phyloP scores from a whole-genome alignment of 2,329 filamentous ascomycete species.

The Davidsoniella eucalypti region DNA sequence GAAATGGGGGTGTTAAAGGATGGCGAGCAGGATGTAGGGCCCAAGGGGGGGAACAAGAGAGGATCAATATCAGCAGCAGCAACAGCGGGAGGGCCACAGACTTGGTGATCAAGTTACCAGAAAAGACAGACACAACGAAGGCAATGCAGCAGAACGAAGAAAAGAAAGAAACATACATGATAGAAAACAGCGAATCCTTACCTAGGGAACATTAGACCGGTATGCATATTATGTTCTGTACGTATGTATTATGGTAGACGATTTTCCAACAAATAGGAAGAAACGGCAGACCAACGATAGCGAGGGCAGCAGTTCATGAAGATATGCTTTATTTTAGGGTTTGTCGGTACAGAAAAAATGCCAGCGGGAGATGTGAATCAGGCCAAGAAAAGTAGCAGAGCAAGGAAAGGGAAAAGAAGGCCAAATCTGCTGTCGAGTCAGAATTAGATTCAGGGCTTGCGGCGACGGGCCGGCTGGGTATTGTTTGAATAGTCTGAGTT shows the following conservation, averaged over 20 bases:
- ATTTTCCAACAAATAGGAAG: too few relatives aligned
- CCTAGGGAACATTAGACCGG: constrained; percentile 4
- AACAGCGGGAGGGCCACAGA: constrained; percentile 1
- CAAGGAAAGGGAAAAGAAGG: too few relatives aligned
- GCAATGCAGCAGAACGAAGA: neutral
- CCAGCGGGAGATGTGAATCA: neutral
- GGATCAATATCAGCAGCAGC: too few relatives aligned
- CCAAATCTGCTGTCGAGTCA: too few relatives aligned
- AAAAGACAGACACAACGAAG: neutral
- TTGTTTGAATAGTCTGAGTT: too few relatives aligned
- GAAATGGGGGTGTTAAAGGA: neutral
- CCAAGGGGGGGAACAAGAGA: too few relatives aligned
- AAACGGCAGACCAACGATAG: too few relatives aligned
- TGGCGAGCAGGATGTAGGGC: neutral
- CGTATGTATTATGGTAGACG: too few relatives aligned
- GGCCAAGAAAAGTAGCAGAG: too few relatives aligned
- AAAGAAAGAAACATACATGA: neutral
- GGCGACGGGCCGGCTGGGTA: too few relatives aligned
- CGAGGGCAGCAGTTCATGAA: too few relatives aligned
- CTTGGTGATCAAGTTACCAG: neutral
- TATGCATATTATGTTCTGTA: constrained; percentile 1
- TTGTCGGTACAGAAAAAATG: neutral
- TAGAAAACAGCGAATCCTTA: neutral
- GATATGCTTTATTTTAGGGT: neutral
- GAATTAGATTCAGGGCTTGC: too few relatives aligned